Conservation (phyloP, 2,329 filamentous ascomycete species). For the Hymenoscyphus albidus region DNA sequence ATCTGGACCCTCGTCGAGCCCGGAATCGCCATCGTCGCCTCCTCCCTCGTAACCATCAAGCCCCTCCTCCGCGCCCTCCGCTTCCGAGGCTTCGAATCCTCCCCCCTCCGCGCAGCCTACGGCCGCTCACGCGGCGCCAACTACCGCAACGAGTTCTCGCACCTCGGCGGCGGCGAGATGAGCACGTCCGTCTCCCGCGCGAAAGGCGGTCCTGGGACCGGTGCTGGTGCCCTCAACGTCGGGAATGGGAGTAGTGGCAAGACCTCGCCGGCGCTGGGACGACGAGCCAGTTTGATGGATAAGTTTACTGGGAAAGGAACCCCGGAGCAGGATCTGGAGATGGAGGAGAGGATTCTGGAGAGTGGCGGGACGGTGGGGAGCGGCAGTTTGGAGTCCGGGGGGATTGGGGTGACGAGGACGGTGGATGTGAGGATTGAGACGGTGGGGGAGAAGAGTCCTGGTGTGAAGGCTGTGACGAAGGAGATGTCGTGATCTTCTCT, state of each 20-base stretch:
- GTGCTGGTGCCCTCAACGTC: background rate
- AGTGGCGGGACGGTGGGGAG: background rate
- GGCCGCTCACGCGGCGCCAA: too few species aligned
- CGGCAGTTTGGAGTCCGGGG: background rate
- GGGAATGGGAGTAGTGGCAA: too few species aligned
- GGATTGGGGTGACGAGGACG: background rate
- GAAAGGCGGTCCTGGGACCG: background rate
- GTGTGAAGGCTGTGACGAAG: too few species aligned
- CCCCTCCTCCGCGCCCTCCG: slow-evolving; percentile 44
- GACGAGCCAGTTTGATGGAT: background rate
- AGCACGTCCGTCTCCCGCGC: background rate
- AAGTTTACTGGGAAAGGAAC: background rate
- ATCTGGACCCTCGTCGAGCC: slow-evolving; percentile 56
- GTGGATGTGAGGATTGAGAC: background rate
- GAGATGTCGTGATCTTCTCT: too few species aligned
- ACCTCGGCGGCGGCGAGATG: background rate
- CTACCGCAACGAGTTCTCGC: background rate
- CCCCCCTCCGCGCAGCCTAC: background rate
- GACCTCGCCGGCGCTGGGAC: too few species aligned
- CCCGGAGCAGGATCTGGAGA: background rate
- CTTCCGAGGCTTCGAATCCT: background rate
- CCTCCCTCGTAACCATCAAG: slow-evolving; percentile 52
- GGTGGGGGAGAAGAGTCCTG: background rate
- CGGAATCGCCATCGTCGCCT: slow-evolving; percentile 51
- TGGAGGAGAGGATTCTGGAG: background rate